Base-by-base conservation (phyloP, 176 grass and related monocot species). In the Chloris gayana region DNA sequence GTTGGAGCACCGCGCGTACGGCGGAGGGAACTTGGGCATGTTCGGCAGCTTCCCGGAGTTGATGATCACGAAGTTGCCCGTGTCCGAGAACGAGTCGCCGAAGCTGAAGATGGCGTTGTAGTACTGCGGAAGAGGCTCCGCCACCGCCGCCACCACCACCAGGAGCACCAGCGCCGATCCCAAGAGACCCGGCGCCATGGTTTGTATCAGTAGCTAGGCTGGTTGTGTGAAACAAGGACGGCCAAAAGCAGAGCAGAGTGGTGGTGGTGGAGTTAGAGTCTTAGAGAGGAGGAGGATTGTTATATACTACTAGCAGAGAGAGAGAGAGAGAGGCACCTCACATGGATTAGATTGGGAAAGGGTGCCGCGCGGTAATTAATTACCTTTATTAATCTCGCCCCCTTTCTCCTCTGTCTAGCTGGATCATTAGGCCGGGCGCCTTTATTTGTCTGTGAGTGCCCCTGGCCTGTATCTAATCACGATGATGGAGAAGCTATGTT, bases 101-200 rank as follows among this genome's bases (percentile, higher is more conserved):
- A 97, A 97, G 84, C 89, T 93, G 77, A 97, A 97, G 26, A 97
- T 91, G 13, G 94, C 88, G 65, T 88, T 88, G 82, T 97, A 97
- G 68, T 88, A 88, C 70, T 64, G 74, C 74, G 67, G 79, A 67
- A 89, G 45, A 25, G 78, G 25, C 22, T 82, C 83, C 7, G 32
- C 81, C 2, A 24, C 8, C 22, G 22, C 26, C 1, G n/a, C 47
- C 1, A 26, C 26, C 11, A 12, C 42, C 33, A 53, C 30, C 14
- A 82, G 14, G 7, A 79, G 26, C 1, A 84, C 12, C 4, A 54
- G 1, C 57, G 45, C 74, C 54, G 75, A 70, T 42, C n/a, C 58
- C 57, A 7, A 2, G 22, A 37, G 18, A 1, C 29, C 24, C 50
- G 50, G 17, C 18, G 33, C 24, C 77, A 63, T 65, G 76, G 58